Base-by-base conservation (phyloP, 169 alveolate species). In the Cryptosporidium canis region DNA sequence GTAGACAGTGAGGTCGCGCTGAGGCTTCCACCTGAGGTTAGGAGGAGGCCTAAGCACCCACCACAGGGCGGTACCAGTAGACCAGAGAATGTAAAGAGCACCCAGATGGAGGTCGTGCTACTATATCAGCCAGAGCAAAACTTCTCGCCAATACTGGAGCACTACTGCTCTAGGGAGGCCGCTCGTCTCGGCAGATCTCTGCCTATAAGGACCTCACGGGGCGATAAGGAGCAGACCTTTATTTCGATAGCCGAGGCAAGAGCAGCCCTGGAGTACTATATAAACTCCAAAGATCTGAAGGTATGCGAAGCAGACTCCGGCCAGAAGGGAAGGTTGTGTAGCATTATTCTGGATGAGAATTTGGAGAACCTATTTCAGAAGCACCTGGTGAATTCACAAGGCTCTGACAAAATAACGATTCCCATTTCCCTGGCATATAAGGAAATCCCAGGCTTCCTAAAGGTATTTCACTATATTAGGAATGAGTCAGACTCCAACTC, bases 381-480 rank as follows among this genome's bases (percentile, higher is more conserved):
- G 29, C 24, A 61, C n/a, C 33, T 61, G 45, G 12, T 14, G n/a
- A 61, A n/a, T 31, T 18, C 21, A 41, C 41, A 18, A 48, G 66
- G 35, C 41, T 24, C 33, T 35, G 9, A 41, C 18, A 33, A 31
- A n/a, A 48, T 37, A 16, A 35, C 61, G n/a, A 56, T 77, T 43
- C 64, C 64, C 14, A 33, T 77, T 21, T 55, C 87, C 18, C 12
- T 29, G 16, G 39, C 55, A 3, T 77, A 43, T 48, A 77, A 58
- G 14, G 68, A 56, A 11, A 41, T 77, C 5, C 63, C 63, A 6
- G 58, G 37, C 12, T 77, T 58, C 47, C 35, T 77, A 11, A 77
- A 77, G 8, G 27, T 43, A 6, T 77, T 77, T 39, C 71, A 77
- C 41, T 77, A 77, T 58, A 77, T 77, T 35, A 77, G 48, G 39